Conservation (phyloP, 1,139 yeast species). For the Hemisphaericaspora subhashii region DNA sequence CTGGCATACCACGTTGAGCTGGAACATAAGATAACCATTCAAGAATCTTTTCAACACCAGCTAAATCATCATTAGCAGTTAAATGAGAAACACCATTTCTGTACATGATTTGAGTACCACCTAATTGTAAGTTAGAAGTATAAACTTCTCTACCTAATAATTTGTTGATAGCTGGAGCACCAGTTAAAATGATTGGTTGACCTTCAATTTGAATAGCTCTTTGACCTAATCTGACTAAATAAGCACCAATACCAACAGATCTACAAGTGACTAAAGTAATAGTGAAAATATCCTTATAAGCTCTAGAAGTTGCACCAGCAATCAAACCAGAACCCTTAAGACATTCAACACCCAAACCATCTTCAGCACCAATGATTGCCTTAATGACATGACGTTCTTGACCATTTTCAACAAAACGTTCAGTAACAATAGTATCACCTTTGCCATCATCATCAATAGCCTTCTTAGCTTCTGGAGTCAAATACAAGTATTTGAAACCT, state of each 20-base stretch:
- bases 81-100: slow-evolving; percentile 96
- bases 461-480: slow-evolving; percentile 67
- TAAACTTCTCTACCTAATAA: slow-evolving; percentile 95
- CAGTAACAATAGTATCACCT: slow-evolving; percentile 66
- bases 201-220: slow-evolving; percentile 99
- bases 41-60: slow-evolving; percentile 92
- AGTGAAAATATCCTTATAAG: slow-evolving; percentile 95
- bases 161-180: slow-evolving; percentile 98
- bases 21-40: slow-evolving; percentile 97
- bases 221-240: slow-evolving; percentile 95
- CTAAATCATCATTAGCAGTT: slow-evolving; percentile 93
- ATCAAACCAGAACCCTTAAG: slow-evolving; percentile 96
- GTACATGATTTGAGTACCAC: slow-evolving; percentile 99
- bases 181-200: slow-evolving; percentile 96
- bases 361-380: slow-evolving; percentile 89
- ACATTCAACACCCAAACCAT: slow-evolving; percentile 98
- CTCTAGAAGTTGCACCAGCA: slow-evolving; percentile 98
- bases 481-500: slow-evolving; percentile 88
- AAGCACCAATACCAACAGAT: slow-evolving; percentile 99
- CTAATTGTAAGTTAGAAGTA: slow-evolving; percentile 93
- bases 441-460: slow-evolving; percentile 61
- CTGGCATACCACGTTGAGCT: slow-evolving; percentile 84
- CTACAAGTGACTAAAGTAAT: slow-evolving; percentile 95
- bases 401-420: slow-evolving; percentile 80
- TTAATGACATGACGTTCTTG: slow-evolving; percentile 78